Evolutionary conservation across 768 basidiomycete species (phyloP).

Genomic region (Gyrodon lividus): DNA sequence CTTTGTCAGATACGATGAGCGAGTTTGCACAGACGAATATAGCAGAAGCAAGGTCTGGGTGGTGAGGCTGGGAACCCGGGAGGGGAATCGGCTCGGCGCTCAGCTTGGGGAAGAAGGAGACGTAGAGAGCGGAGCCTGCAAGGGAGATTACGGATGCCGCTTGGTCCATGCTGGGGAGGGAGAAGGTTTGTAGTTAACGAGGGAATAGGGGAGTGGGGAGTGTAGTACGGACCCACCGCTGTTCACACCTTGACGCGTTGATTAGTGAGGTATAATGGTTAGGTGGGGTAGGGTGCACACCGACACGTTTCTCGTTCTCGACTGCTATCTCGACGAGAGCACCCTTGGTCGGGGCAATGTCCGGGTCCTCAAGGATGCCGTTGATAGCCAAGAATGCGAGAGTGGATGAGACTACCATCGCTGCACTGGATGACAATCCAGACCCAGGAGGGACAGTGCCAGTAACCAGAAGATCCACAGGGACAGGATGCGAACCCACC

Average conservation of each 20-base stretch:
- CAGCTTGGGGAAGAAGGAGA: constrained; percentile 78
- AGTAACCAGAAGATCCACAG: constrained; percentile 73
- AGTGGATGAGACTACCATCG: constrained; percentile 87
- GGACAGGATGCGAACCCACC: constrained; percentile 39
- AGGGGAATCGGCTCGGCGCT: constrained; percentile 66
- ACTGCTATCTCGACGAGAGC: constrained; percentile 77
- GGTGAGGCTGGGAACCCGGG: constrained; percentile 34
- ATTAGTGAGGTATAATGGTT: not conserved
- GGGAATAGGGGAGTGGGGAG: not conserved
- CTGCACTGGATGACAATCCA: constrained; percentile 84
- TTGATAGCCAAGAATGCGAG: constrained; percentile 80
- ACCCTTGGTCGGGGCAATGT: constrained; percentile 48
- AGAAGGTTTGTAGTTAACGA: constrained; percentile 4
- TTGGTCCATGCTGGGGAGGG: constrained; percentile 73
- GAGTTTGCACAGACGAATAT: constrained; percentile 43
- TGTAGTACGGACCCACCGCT: constrained; percentile 61
- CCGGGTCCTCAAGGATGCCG: constrained; percentile 47
- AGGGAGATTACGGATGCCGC: constrained; percentile 81
- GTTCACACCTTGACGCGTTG: constrained; percentile 52
- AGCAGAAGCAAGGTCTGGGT: constrained; percentile 24
- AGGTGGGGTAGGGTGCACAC: constrained; percentile 30
- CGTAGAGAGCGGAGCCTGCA: constrained; percentile 69
- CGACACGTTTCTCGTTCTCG: constrained; percentile 82
- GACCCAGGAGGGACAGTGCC: constrained; percentile 87
- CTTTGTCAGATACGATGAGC: constrained; percentile 79